Percentiles rank a stretch among this genome's conserved stretches.
These are phyloP conservation scores for Arthrobotrys sinensis DNA, from an alignment of 2,329 filamentous ascomycete species.

Conservation along the genomic window DNA sequence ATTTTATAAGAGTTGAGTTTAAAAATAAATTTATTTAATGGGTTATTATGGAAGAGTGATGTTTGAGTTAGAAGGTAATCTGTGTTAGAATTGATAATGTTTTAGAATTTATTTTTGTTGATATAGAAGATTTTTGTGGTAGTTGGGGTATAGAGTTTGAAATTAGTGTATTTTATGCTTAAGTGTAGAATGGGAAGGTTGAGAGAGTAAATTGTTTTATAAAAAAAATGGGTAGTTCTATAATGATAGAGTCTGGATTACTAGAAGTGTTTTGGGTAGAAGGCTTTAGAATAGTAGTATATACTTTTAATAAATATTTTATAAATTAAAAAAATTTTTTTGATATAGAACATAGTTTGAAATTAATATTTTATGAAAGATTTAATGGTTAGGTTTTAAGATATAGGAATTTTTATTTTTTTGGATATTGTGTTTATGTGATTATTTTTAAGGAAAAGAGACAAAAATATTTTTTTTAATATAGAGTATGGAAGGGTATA, in stretches of 20 bases:
- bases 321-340: too few relatives aligned
- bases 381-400: not conserved
- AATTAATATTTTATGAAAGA: not conserved
- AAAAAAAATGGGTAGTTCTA: constrained; percentile 12
- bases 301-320: too few relatives aligned
- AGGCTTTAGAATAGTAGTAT: too few relatives aligned
- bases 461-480: not conserved
- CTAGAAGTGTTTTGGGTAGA: not conserved
- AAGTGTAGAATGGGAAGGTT: too few relatives aligned
- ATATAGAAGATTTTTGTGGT: too few relatives aligned
- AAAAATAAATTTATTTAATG: constrained; percentile 4
- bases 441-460: too few relatives aligned
- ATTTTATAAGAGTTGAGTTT: too few relatives aligned
- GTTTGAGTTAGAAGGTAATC: constrained; percentile 60
- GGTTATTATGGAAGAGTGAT: not conserved
- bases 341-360: not conserved
- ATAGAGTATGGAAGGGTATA: constrained; percentile 8
- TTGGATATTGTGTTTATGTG: not conserved
- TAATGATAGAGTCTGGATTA: not conserved
- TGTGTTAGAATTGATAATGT: too few relatives aligned
- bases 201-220: too few relatives aligned
- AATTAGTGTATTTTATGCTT: too few relatives aligned
- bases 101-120: too few relatives aligned
- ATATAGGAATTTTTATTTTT: constrained; percentile 4
- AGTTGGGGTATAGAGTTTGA: too few relatives aligned